Evolutionary conservation across 768 basidiomycete species (phyloP), one percentile per base, ranked within the genome.

Genomic region (Boletus subparvulus): DNA sequence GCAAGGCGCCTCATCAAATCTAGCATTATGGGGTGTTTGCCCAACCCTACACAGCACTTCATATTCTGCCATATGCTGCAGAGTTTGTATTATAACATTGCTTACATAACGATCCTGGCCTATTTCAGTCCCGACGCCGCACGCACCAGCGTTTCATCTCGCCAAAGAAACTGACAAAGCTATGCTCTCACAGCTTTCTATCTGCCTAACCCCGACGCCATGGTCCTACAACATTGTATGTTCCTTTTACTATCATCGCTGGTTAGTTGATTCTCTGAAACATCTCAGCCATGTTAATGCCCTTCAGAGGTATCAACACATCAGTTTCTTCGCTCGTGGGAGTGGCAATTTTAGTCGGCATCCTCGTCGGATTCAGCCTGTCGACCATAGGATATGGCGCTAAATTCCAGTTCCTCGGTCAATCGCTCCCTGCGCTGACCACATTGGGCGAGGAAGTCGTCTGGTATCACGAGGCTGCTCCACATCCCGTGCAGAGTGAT

Each of bases 341-440:
- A 1, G 12, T 50, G 1, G 66, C 69, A 16, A 59, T 70, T n/a
- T 43, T 70, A 1, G 52, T 70, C 36, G 70, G 70, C 45, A 28
- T 72, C 37, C 57, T 70, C 19, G 61, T 72, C 28, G 70, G 70
- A 17, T 66, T 72, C 35, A 55, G 55, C 10, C 47, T 72, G 17
- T 62, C 64, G 28, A 61, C 61, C 4, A 28, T 63, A 2, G 62
- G 59, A 1, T 52, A 58, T 35, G 53, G 55, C 54, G 54, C 47
- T 8, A 64, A 59, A 43, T 48, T 58, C 26, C 61, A 55, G 46
- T 56, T 65, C 47, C 53, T 61, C 52, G 28, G 55, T 5, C 60
- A 61, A 24, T 53, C 59, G 3, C 60, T 59, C 14, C 64, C 69
- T 16, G 60, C 26, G 7, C 24, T 49, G 24, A 56, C 47, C 35